Evolutionary conservation across 139 green algal genomes (phyloP), one percentile per base, ranked within the genome.

Genomic region (Pseudopediastrum boryanum): DNA sequence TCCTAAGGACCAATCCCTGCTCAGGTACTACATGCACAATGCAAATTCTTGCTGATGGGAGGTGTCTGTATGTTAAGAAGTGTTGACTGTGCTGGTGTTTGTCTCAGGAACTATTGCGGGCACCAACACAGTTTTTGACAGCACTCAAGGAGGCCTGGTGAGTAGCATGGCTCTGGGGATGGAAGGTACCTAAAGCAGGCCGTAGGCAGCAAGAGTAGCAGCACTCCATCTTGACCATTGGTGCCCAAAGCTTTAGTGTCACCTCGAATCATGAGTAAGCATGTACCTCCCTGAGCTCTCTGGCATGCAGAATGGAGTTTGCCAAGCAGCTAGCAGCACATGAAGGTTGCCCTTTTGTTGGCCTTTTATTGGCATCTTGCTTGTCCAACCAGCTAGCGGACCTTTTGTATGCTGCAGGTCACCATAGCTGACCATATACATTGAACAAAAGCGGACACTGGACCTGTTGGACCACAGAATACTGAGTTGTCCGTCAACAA

Each of bases 101-200:
- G 58, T 31, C 44, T 7, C 27, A 46, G 69, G 69, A 13, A 9
- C 48, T 0, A 13, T 77, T 8, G 69, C 39, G 3, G 69, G 36
- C 8, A 77, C 46, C 8, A 50, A 50, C 10, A 31, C 63, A 16
- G 70, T 78, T 5, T 78, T 78, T 44, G 70, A 78, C 51, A 68
- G 51, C 2, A 78, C 70, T 31, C 35, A 52, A 3, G 70, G 70
- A 27, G 70, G 69, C 16, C 23, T 77, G 69, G 69, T 77, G 48
- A 77, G 69, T 4, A 39, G 58, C 29, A 69, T 21, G 33, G 61
- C 35, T n/a, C n/a, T n/a, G n/a, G 36, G 61, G 35, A 69, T 68
- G 59, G 13, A 56, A 12, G 46, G 12, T 16, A 56, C 16, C 13
- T 16, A 12, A 56, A n/a, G 13, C 46, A 56, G 46, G 13, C 25